phyloP scores from a whole-genome alignment of 192 early-diverging fungal genomes.

The Backusella tarrabulga region DNA sequence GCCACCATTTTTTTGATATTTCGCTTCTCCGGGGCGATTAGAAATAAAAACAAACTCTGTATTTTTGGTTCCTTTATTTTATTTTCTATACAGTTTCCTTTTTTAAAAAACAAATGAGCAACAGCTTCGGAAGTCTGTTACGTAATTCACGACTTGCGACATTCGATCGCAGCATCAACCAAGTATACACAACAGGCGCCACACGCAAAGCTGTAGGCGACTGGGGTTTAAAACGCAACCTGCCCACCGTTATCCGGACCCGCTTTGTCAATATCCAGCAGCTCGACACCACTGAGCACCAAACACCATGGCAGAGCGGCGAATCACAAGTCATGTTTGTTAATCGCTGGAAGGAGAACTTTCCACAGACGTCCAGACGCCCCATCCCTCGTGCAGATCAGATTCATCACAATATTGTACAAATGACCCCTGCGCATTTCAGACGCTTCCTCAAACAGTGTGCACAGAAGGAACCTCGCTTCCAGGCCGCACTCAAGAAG shows the following conservation, averaged over 20 bases:
- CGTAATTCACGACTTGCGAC: constrained; percentile 68
- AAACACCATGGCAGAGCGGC: constrained; percentile 61
- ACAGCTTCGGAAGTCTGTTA: constrained; percentile 41
- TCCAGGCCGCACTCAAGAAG: constrained; percentile 22
- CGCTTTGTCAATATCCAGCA: constrained; percentile 49
- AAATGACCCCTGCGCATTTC: constrained; percentile 60
- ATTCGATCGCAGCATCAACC: constrained; percentile 62
- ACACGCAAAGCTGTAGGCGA: constrained; percentile 52
- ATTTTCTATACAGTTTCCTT: not conserved
- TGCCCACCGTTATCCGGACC: constrained; percentile 63
- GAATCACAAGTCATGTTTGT: constrained; percentile 54
- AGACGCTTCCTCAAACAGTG: constrained; percentile 56
- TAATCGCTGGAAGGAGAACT: constrained; percentile 73
- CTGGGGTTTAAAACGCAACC: constrained; percentile 74
- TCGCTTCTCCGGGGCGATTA: not conserved
- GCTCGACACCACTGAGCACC: constrained; percentile 71
- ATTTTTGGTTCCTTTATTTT: not conserved
- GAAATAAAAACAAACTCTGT: not conserved
- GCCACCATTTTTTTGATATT: not conserved
- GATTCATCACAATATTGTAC: constrained; percentile 48
- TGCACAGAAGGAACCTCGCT: constrained; percentile 35
- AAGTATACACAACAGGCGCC: constrained; percentile 68
- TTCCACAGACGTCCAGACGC: constrained; percentile 50
- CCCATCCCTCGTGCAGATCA: constrained; percentile 43
- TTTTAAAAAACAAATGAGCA: not conserved